These are phyloP conservation scores for Kodamaea kakaduensis DNA, from an alignment of 805 yeast species.

Conservation along the genomic window DNA sequence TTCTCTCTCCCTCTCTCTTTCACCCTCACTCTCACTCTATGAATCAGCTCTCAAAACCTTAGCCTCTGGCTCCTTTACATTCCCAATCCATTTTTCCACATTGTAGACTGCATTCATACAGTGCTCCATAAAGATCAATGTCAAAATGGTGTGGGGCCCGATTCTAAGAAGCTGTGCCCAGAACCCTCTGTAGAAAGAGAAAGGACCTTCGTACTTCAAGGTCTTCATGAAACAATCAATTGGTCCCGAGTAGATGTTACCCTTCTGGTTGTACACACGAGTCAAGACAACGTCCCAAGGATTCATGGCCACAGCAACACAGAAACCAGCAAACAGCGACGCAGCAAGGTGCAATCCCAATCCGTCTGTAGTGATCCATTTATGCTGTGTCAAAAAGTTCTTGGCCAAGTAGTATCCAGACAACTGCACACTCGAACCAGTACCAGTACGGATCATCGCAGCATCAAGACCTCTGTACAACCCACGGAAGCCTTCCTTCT, in stretches of 20 bases:
- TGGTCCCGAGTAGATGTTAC: conserved; percentile 80
- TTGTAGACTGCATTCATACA: conserved; percentile 59
- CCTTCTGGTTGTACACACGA: conserved; percentile 91
- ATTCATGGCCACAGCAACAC: conserved; percentile 93
- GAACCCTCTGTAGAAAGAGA: conserved; percentile 91
- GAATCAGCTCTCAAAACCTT: too few species aligned
- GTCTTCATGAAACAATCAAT: conserved; percentile 87
- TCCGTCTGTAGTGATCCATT: conserved; percentile 56
- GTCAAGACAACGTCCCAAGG: conserved; percentile 97
- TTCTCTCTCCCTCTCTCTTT: too few species aligned
- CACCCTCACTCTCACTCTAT: too few species aligned
- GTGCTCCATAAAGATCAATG: conserved; percentile 93
- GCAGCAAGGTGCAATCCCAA: conserved; percentile 63
- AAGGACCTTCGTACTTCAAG: conserved; percentile 72
- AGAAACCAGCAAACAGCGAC: conserved; percentile 78
- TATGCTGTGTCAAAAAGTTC: conserved; percentile 48
- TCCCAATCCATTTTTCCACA: too few species aligned
- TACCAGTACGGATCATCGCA: conserved; percentile 89
- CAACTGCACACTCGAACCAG: conserved; percentile 92
- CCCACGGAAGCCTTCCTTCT: conserved; percentile 71
- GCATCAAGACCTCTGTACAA: conserved; percentile 91
- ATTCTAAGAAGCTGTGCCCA: conserved; percentile 88
- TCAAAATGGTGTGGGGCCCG: conserved; percentile 90
- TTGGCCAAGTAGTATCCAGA: conserved; percentile 86
- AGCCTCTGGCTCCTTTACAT: too few species aligned